A percentile compares a stretch with the other conserved stretches of the same genome.
These are phyloP conservation scores for Phytophthora aleatoria DNA, from an alignment of 352 stramenopile genomes.

Conservation along the genomic window DNA sequence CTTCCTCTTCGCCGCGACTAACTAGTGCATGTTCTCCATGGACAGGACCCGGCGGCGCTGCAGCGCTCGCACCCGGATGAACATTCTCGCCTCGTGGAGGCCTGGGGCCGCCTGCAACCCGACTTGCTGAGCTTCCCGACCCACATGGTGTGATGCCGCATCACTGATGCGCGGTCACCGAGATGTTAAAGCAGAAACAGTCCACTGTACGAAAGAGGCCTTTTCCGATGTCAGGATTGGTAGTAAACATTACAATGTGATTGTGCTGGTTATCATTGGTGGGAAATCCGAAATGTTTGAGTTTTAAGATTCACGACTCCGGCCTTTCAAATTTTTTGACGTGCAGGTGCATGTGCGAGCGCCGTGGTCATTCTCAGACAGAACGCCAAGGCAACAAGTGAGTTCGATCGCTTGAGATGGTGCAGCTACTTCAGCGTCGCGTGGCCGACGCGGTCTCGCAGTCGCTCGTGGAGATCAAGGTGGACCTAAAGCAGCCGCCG, in stretches of 20 bases:
- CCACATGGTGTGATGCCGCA: constrained; percentile 31
- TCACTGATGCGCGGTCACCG: background rate
- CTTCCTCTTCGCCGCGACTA: constrained; percentile 9
- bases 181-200: constrained; percentile 21
- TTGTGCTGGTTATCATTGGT: constrained; percentile 12
- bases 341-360: constrained; percentile 1
- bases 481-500: constrained; percentile 21
- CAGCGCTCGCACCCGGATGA: constrained; percentile 75
- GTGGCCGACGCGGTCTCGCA: constrained; percentile 12
- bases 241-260: constrained; percentile 18
- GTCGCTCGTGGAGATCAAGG: constrained; percentile 28
- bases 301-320: background rate
- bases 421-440: constrained; percentile 24
- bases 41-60: constrained; percentile 68
- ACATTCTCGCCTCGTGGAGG: constrained; percentile 69
- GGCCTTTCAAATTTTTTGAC: constrained; percentile 13
- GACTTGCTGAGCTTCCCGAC: constrained; percentile 59
- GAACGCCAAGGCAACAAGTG: constrained; percentile 15
- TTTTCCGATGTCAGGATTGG: constrained; percentile 16
- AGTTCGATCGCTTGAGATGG: constrained; percentile 12
- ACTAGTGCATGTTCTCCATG: constrained; percentile 9
- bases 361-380: constrained; percentile 21
- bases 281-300: constrained; percentile 4
- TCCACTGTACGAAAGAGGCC: constrained; percentile 7
- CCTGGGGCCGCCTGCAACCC: constrained; percentile 74